Base-by-base conservation (phyloP, 2,329 filamentous ascomycete genomes). In the Paraphoma sp. region DNA sequence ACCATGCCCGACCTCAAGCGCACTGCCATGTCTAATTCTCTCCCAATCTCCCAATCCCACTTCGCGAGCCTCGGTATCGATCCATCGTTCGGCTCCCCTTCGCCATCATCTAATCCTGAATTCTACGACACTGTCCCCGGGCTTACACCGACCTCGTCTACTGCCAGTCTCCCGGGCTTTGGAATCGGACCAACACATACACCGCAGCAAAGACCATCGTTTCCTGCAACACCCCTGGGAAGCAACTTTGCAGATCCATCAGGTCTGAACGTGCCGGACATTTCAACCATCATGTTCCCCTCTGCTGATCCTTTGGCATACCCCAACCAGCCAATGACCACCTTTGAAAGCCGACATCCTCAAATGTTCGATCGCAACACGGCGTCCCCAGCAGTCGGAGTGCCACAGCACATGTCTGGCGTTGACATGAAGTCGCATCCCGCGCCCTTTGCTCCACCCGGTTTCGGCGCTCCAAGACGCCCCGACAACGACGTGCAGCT, bases 211-310 rank as follows among this genome's bases (percentile, higher is more conserved):
- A 77, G 67, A 59, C 40, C 72, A 49, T 63, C 66, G 6, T 73
- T 73, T 38, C 69, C 71, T 16, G 53, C 66, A 8, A 69, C 72
- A 18, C 71, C 69, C 0, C 45, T 76, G n/a, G 55, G 58, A 16
- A 67, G 69, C 46, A 70, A 74, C 36, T 69, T 73, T 52, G 56
- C 67, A 17, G 68, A 73, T 54, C 63, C 70, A n/a, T 62, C 68
- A 18, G 65, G 67, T 6, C 54, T 76, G 16, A 80, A 79, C 54
- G 76, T 80, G 3, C 78, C 76, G 62, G 90, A 91, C 70, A 83
- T 93, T 6, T 89, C 89, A 56, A 86, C 88, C 3, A 86, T 93
- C 78, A 93, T 94, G 89, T 94, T 94, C 68, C 88, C 90, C 1
- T 89, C 89, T 0, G 84, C 86, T 33, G 90, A 94, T 66, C 90